These are phyloP conservation scores for Phaeosphaeria sp. DNA, from an alignment of 2,329 filamentous ascomycete genomes.

Conservation along the genomic window DNA sequence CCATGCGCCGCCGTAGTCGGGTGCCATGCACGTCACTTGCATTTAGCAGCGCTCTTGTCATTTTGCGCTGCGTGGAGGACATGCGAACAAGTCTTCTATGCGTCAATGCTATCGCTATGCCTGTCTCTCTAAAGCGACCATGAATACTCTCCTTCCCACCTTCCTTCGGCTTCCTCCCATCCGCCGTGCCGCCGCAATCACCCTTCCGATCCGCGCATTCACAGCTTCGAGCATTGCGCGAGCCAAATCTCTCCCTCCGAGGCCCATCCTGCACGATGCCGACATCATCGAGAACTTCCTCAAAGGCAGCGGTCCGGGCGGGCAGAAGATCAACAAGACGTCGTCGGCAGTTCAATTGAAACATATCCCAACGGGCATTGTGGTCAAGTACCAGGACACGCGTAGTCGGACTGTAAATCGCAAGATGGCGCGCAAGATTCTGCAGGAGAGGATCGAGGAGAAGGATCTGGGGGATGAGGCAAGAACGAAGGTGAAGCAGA, in stretches of 20 bases:
- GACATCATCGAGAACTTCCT: conserved; percentile 87
- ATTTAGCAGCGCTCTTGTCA: background rate
- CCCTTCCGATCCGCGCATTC: conserved; percentile 22
- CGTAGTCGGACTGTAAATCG: conserved; percentile 80
- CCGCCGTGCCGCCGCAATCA: background rate
- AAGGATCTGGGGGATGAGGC: conserved; percentile 73
- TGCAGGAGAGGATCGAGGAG: conserved; percentile 80
- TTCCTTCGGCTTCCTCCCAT: background rate
- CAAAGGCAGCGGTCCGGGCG: conserved; percentile 89
- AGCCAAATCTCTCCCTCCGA: conserved; percentile 63
- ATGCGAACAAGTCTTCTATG: background rate
- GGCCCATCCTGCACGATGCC: conserved; percentile 74
- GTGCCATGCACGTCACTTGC: background rate
- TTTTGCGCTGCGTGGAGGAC: background rate
- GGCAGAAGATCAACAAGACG: conserved; percentile 99
- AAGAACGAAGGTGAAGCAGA: conserved; percentile 68
- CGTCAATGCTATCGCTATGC: conserved; percentile 20
- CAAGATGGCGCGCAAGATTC: conserved; percentile 77
- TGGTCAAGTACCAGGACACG: conserved; percentile 93
- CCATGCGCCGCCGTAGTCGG: background rate
- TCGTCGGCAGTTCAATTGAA: conserved; percentile 92
- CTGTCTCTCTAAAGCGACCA: conserved; percentile 10
- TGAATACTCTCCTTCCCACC: conserved; percentile 15
- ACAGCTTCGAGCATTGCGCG: conserved; percentile 15
- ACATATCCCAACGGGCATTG: conserved; percentile 87